Conservation (phyloP, 352 stramenopile species). For the Phytophthora boehmeriae region DNA sequence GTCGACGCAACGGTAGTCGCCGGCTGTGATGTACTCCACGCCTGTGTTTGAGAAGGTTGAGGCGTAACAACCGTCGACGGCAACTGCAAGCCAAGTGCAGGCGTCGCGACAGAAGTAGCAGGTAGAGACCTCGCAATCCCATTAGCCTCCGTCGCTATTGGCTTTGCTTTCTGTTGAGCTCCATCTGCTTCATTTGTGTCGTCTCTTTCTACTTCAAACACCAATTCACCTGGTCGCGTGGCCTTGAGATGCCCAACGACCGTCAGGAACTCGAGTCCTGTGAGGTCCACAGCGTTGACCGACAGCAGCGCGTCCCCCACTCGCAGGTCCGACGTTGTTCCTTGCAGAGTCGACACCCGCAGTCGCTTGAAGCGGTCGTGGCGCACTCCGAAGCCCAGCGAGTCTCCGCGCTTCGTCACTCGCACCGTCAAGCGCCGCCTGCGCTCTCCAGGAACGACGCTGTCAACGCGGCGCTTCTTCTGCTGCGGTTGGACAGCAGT, state of each 20-base stretch:
- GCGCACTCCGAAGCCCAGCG: constrained; percentile 71
- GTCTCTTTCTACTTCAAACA: constrained; percentile 63
- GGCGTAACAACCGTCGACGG: neutral
- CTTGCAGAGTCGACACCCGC: constrained; percentile 66
- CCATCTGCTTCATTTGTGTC: neutral
- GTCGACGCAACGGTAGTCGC: neutral
- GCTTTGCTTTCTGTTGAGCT: neutral
- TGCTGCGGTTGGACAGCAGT: constrained; percentile 7
- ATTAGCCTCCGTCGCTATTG: neutral
- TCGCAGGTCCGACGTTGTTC: constrained; percentile 37
- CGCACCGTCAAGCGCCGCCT: constrained; percentile 43
- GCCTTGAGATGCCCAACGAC: constrained; percentile 69
- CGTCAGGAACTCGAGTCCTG: constrained; percentile 52
- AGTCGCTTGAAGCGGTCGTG: constrained; percentile 59
- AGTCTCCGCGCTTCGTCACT: constrained; percentile 57
- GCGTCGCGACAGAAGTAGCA: neutral
- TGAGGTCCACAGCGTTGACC: constrained; percentile 65
- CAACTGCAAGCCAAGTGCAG: neutral
- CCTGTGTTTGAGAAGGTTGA: too few species aligned
- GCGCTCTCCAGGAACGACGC: neutral
- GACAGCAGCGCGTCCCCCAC: constrained; percentile 74
- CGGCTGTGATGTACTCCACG: neutral
- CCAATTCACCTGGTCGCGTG: constrained; percentile 46
- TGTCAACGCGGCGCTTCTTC: constrained; percentile 24
- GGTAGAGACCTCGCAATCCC: neutral